These are phyloP conservation scores for Trichoderma erinaceum DNA, from an alignment of 495 filamentous ascomycete species.

Conservation along the genomic window DNA sequence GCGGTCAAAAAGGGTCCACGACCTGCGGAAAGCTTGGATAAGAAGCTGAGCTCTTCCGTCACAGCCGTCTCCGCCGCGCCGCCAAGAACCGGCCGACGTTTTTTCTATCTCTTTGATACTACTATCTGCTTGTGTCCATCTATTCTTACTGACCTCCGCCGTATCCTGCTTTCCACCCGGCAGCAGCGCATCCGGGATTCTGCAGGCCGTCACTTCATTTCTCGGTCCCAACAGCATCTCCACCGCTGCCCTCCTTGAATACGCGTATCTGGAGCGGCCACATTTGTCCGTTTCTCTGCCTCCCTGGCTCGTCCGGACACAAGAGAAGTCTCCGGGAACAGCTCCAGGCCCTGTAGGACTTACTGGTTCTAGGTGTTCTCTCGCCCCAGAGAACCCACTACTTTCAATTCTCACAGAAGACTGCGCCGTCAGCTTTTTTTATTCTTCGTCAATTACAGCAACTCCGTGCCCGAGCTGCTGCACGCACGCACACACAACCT, in stretches of 20 bases:
- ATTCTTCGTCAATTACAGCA: constrained; percentile 2
- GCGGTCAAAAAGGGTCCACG: constrained; percentile 8
- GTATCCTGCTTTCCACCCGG: neutral
- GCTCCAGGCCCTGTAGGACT: neutral
- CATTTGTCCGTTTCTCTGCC: neutral
- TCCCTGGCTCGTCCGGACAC: constrained; percentile 8
- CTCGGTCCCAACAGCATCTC: constrained; percentile 1
- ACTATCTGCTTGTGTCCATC: neutral
- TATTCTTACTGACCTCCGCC: neutral
- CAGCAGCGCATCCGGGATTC: neutral
- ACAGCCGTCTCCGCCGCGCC: constrained; percentile 14
- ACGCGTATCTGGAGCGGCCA: constrained; percentile 10
- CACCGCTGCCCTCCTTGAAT: neutral
- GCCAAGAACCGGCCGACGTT: neutral
- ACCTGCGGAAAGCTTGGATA: constrained; percentile 4
- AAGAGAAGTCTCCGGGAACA: neutral
- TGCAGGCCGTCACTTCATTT: neutral
- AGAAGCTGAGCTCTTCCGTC: neutral
- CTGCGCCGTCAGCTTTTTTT: constrained; percentile 4
- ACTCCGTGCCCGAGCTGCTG: neutral
- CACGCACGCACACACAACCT: neutral
- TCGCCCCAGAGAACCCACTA: neutral
- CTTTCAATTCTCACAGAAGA: neutral
- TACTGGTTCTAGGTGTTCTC: neutral
- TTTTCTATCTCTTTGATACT: neutral